These are phyloP conservation scores for Xylaria sp. DNA, from an alignment of 2,329 filamentous ascomycete species.

Conservation along the genomic window DNA sequence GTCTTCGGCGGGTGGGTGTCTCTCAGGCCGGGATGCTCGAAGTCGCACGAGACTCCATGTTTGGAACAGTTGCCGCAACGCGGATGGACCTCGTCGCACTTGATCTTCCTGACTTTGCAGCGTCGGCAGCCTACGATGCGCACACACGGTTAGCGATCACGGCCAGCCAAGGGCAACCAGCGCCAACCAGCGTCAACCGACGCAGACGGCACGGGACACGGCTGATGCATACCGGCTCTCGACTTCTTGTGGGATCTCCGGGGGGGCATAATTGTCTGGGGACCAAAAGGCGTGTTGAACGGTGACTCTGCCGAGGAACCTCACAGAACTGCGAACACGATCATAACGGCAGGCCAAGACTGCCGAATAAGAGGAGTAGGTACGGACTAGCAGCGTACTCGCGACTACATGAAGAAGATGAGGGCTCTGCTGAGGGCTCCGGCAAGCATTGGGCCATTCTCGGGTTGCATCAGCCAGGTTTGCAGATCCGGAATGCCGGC, in stretches of 20 bases:
- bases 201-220: not conserved
- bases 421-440: slow-evolving; percentile 3
- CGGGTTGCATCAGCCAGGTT: slow-evolving; percentile 16
- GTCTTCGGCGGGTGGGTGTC: slow-evolving; percentile 54
- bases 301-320: slow-evolving; percentile 7
- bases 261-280: slow-evolving; percentile 64
- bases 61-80: slow-evolving; percentile 73
- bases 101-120: slow-evolving; percentile 76
- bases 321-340: slow-evolving; percentile 9
- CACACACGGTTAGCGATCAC: slow-evolving; percentile 19
- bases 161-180: not conserved
- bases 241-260: slow-evolving; percentile 77
- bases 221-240: slow-evolving; percentile 57
- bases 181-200: not conserved
- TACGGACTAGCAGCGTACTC: slow-evolving; percentile 5
- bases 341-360: slow-evolving; percentile 29
- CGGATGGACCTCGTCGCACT: slow-evolving; percentile 75
- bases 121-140: slow-evolving; percentile 61
- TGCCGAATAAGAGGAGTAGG: slow-evolving; percentile 10
- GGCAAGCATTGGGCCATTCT: slow-evolving; percentile 32
- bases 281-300: slow-evolving; percentile 23
- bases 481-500: slow-evolving; percentile 23
- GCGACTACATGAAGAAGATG: slow-evolving; percentile 17
- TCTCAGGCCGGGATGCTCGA: slow-evolving; percentile 63
- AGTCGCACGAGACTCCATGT: slow-evolving; percentile 74